A percentile compares a stretch with the other conserved stretches of the same genome.
Evolutionary conservation across 441 rosid species (phyloP).

Genomic region (Populus hybrid): DNA sequence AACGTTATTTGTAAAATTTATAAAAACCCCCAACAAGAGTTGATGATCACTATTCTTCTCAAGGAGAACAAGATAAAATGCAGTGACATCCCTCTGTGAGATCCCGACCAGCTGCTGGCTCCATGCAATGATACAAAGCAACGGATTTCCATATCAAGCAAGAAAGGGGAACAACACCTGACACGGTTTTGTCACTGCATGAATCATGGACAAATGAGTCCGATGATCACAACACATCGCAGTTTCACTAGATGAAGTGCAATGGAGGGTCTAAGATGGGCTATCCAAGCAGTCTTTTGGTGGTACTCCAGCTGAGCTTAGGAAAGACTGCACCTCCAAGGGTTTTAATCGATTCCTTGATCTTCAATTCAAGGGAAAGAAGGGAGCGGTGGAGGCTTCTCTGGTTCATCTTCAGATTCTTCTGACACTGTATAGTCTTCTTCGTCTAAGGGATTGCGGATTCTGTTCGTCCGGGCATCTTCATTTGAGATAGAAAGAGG

Average conservation of each 20-base stretch:
- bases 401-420: constrained; percentile 72
- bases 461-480: constrained; percentile 69
- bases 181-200: constrained; percentile 43
- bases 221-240: constrained; percentile 63
- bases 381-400: constrained; percentile 29
- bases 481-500: constrained; percentile 57
- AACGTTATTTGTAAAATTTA: constrained; percentile 30
- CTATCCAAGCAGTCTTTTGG: constrained; percentile 96
- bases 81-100: constrained; percentile 69
- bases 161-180: constrained; percentile 60
- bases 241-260: constrained; percentile 66
- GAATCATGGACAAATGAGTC: constrained; percentile 74
- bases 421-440: constrained; percentile 59
- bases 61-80: constrained; percentile 55
- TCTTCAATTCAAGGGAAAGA: constrained; percentile 60
- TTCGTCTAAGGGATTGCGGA: constrained; percentile 57
- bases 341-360: constrained; percentile 54
- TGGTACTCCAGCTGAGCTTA: constrained; percentile 82
- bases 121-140: constrained; percentile 46
- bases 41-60: constrained; percentile 35
- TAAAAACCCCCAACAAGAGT: constrained; percentile 37
- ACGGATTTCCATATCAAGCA: constrained; percentile 73
- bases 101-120: constrained; percentile 52
- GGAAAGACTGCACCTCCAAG: constrained; percentile 67
- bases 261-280: constrained; percentile 56